Conservation (phyloP, 306 rosid genomes). For the Fagus crenata region DNA sequence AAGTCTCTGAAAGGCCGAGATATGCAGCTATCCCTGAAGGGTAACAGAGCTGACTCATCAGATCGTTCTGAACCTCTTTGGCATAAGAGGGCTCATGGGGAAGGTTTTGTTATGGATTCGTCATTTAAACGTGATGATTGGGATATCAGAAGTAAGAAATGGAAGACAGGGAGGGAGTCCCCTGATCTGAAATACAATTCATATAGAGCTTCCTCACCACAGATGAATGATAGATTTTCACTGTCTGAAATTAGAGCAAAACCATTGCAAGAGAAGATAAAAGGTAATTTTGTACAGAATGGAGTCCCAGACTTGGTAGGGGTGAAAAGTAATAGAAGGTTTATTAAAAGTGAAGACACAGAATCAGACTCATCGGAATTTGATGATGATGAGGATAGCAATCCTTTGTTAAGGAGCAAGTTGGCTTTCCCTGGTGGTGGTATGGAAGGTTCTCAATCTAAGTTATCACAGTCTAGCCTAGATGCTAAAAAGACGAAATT, state of each 20-base stretch:
- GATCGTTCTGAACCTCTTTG: constrained; percentile 43
- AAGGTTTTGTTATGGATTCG: constrained; percentile 54
- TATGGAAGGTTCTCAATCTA: constrained; percentile 57
- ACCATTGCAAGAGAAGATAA: constrained; percentile 52
- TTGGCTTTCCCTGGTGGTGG: constrained; percentile 57
- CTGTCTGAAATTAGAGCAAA: constrained; percentile 64
- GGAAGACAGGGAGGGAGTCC: constrained; percentile 71
- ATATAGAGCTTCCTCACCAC: constrained; percentile 77
- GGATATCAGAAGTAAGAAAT: constrained; percentile 60
- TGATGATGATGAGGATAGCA: constrained; percentile 75
- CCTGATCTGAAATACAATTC: constrained; percentile 61
- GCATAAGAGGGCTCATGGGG: constrained; percentile 50
- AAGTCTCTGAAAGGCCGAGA: constrained; percentile 51
- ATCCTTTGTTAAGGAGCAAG: constrained; percentile 74
- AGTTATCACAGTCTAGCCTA: constrained; percentile 49
- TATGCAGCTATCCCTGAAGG: constrained; percentile 40
- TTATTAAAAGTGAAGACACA: constrained; percentile 69
- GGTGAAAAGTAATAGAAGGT: constrained; percentile 48
- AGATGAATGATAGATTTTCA: constrained; percentile 53
- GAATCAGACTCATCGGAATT: constrained; percentile 94
- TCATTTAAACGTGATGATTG: constrained; percentile 58
- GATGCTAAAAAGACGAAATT: constrained; percentile 60
- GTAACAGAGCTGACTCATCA: constrained; percentile 45
- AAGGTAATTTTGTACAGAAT: constrained; percentile 53
- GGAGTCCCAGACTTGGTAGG: constrained; percentile 48